A percentile compares a stretch with the other conserved stretches of the same genome.
phyloP scores from a whole-genome alignment of 2,329 filamentous ascomycete species.

The Penicillium thymicola region DNA sequence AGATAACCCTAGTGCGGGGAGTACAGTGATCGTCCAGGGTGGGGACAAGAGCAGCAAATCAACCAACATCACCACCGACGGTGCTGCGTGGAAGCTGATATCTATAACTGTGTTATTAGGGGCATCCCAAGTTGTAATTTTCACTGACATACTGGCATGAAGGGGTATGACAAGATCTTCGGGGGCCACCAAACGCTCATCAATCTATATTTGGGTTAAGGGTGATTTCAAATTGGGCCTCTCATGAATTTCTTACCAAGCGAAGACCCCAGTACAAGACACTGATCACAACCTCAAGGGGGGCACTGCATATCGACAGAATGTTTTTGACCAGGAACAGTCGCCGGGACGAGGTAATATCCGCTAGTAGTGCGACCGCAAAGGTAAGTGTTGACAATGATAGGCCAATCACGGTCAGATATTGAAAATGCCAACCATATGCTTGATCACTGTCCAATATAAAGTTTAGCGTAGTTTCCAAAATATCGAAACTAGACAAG shows the following conservation, averaged over 20 bases:
- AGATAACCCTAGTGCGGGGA: slow-evolving; percentile 51
- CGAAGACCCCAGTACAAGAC: slow-evolving; percentile 60
- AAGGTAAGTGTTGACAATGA: slow-evolving; percentile 56
- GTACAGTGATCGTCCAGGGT: slow-evolving; percentile 56
- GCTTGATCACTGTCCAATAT: slow-evolving; percentile 48
- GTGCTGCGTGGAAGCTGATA: slow-evolving; percentile 51
- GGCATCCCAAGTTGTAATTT: slow-evolving; percentile 23
- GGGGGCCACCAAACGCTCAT: slow-evolving; percentile 51
- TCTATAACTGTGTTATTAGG: slow-evolving; percentile 28
- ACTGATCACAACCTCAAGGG: slow-evolving; percentile 59
- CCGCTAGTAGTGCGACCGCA: slow-evolving; percentile 52
- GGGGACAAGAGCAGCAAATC: slow-evolving; percentile 59
- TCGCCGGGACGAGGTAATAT: slow-evolving; percentile 50
- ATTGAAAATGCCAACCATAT: slow-evolving; percentile 65
- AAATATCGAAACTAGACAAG: neutral
- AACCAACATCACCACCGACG: slow-evolving; percentile 51
- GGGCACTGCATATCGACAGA: slow-evolving; percentile 55
- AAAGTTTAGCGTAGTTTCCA: neutral
- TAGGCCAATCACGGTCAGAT: slow-evolving; percentile 61
- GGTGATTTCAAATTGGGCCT: neutral
- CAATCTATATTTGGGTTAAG: slow-evolving; percentile 32
- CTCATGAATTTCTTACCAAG: slow-evolving; percentile 36
- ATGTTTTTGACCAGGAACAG: slow-evolving; percentile 59
- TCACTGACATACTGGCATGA: slow-evolving; percentile 32
- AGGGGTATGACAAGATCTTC: slow-evolving; percentile 39